phyloP scores from a whole-genome alignment of 306 rosid genomes.

The Corylus americana region DNA sequence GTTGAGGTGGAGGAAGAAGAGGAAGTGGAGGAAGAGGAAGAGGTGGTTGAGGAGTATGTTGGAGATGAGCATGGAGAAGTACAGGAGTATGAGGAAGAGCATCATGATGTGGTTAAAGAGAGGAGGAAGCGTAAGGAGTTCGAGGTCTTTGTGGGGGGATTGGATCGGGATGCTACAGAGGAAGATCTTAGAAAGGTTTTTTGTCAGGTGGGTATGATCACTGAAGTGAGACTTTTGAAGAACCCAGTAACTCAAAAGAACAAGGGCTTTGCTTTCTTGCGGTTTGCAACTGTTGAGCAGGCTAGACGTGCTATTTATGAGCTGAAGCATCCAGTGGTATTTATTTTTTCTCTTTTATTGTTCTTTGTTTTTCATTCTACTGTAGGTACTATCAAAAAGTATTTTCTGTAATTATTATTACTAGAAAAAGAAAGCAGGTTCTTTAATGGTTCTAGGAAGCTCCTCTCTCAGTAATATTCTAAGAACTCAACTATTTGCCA shows the following conservation, averaged over 20 bases:
- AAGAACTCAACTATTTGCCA: background rate
- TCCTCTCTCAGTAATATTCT: background rate
- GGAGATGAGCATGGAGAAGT: background rate
- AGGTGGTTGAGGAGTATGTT: conserved; percentile 6
- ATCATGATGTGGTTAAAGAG: conserved; percentile 10
- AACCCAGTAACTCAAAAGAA: conserved; percentile 7
- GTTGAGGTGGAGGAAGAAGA: conserved; percentile 4
- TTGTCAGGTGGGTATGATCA: conserved; percentile 4
- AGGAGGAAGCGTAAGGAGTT: conserved; percentile 11
- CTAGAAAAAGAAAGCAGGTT: background rate
- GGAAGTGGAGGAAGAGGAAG: background rate
- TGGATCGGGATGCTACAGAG: conserved; percentile 8
- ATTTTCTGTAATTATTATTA: background rate
- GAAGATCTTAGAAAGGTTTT: conserved; percentile 11
- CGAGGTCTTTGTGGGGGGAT: conserved; percentile 8
- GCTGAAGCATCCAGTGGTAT: conserved; percentile 6
- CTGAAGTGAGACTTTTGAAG: conserved; percentile 13
- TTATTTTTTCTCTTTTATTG: background rate
- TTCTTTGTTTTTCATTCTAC: background rate
- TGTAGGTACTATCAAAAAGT: background rate
- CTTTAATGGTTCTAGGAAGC: background rate
- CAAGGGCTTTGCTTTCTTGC: conserved; percentile 16
- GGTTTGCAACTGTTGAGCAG: conserved; percentile 10
- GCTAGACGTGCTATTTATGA: conserved; percentile 13
- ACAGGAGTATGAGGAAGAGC: conserved; percentile 6